Evolutionary conservation across 192 early-diverging fungal species (phyloP), one percentile per base, ranked within the genome.

Genomic region (Bifiguratus adelaidae): DNA sequence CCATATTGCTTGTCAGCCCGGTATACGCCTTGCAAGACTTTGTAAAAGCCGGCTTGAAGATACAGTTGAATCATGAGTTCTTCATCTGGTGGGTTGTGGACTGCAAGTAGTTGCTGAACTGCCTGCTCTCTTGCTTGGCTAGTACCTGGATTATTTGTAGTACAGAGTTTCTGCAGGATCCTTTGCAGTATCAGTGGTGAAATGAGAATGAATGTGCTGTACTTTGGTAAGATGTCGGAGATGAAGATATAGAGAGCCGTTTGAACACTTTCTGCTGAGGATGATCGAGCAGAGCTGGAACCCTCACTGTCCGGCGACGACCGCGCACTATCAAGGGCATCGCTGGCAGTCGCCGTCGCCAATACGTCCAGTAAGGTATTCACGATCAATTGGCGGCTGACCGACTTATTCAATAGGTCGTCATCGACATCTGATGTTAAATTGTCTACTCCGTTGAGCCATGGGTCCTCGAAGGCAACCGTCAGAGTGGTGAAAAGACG

Each of bases 201-300:
- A 20, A 78, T 37, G 11, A 68, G 53, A n/a, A 78, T 56, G 32
- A 72, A 65, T 37, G 71, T 74, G 12, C 67, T 63, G 22, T 74
- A 78, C 47, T 73, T 73, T 22, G 68, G 70, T 9, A 75, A 61
- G 38, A 68, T 71, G 16, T 60, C 52, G 1, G 76, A 67, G 23
- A 78, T 67, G 48, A 78, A 78, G 52, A 69, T 70, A 41, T 75
- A 75, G 1, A 78, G 48, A 36, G n/a, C n/a, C n/a, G n/a, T n/a
- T n/a, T n/a, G n/a, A n/a, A n/a, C n/a, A n/a, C n/a, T n/a, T n/a
- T n/a, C n/a, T n/a, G n/a, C n/a, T n/a, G n/a, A n/a, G n/a, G n/a
- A n/a, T n/a, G n/a, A n/a, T n/a, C n/a, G n/a, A n/a, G n/a, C n/a
- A n/a, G n/a, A n/a, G n/a, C n/a, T n/a, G n/a, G n/a, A n/a, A n/a